These are phyloP conservation scores for Cadophora gregata DNA, from an alignment of 2,329 filamentous ascomycete species.

Conservation along the genomic window DNA sequence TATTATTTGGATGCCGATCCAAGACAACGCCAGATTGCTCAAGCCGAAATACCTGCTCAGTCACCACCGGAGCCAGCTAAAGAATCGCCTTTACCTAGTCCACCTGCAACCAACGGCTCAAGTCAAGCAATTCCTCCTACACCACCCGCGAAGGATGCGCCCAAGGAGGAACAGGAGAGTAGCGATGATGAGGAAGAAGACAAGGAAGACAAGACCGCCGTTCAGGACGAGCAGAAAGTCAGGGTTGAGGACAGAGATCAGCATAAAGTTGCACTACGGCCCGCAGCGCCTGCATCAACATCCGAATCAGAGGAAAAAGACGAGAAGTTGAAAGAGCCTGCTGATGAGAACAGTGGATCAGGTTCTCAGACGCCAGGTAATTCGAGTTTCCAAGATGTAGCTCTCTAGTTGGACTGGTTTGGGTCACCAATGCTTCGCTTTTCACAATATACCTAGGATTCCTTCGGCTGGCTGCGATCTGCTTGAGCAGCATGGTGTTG, in stretches of 20 bases:
- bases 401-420: slow-evolving; percentile 50
- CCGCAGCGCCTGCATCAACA: slow-evolving; percentile 42
- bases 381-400: slow-evolving; percentile 68
- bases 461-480: slow-evolving; percentile 22
- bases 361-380: slow-evolving; percentile 56
- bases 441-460: slow-evolving; percentile 34
- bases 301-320: slow-evolving; percentile 43
- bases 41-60: slow-evolving; percentile 27
- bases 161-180: slow-evolving; percentile 36
- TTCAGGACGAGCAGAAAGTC: slow-evolving; percentile 60
- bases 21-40: slow-evolving; percentile 42
- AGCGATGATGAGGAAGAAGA: slow-evolving; percentile 39
- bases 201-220: slow-evolving; percentile 43
- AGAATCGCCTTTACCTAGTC: slow-evolving; percentile 31
- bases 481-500: slow-evolving; percentile 25
- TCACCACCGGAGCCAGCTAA: slow-evolving; percentile 32
- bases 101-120: slow-evolving; percentile 37
- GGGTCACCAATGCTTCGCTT: slow-evolving; percentile 14
- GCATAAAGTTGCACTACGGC: slow-evolving; percentile 59
- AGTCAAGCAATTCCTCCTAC: slow-evolving; percentile 40
- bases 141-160: slow-evolving; percentile 41
- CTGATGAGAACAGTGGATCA: slow-evolving; percentile 43
- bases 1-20: slow-evolving; percentile 91
- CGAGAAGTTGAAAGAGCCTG: slow-evolving; percentile 46
- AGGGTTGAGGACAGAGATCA: slow-evolving; percentile 60